Conservation (phyloP, 805 yeast species). For the Wickerhamiella lipophila region DNA sequence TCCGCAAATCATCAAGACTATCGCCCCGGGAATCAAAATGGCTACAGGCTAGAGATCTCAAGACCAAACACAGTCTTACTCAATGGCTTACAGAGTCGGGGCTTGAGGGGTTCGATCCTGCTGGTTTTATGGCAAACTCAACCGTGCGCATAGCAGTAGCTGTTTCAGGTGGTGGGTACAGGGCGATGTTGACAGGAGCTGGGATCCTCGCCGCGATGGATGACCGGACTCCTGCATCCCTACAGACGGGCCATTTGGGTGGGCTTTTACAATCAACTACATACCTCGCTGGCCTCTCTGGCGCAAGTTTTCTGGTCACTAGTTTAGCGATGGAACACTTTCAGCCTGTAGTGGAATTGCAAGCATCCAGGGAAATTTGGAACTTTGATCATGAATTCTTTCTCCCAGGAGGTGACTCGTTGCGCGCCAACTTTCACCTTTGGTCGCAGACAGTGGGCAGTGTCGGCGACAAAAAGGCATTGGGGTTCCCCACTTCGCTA, state of each 20-base stretch:
- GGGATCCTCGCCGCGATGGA: constrained; percentile 10
- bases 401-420: neutral
- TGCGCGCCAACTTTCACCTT: neutral
- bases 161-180: constrained; percentile 10
- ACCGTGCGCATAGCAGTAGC: constrained; percentile 7
- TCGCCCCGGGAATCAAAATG: neutral
- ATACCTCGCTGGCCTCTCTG: constrained; percentile 52
- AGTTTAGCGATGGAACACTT: constrained; percentile 31
- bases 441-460: neutral
- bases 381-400: neutral
- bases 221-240: neutral
- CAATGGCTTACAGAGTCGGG: neutral
- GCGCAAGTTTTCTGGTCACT: constrained; percentile 57
- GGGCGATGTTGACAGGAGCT: constrained; percentile 11
- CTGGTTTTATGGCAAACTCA: neutral
- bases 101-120: constrained; percentile 6
- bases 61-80: neutral
- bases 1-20: neutral
- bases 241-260: constrained; percentile 24
- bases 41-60: neutral
- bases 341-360: neutral
- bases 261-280: constrained; percentile 41
- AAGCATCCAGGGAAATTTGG: neutral
- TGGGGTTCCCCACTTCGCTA: constrained; percentile 48
- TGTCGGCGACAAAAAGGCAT: constrained; percentile 31